Evolutionary conservation across 1,139 yeast genomes (phyloP), one percentile per base, ranked within the genome.

Genomic region (Candida labiduridarum): DNA sequence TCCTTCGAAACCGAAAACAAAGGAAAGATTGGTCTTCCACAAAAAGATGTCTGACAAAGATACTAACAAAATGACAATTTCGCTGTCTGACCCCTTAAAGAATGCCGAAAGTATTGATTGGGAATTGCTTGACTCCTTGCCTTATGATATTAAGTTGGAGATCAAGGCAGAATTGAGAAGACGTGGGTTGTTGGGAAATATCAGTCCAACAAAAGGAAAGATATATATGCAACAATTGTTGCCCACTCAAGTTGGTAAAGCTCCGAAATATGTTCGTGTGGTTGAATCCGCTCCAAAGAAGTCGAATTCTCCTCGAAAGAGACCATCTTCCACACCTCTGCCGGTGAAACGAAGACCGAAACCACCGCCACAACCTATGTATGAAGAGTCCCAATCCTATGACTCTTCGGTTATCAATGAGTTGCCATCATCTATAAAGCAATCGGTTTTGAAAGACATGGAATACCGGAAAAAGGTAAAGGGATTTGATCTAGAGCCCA

Each of bases 91-190:
- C 44, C 36, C 49, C 14, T 46, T 46, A 29, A 40, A 49, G 18
- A 45, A 48, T 39, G 42, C 46, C 7, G 46, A 49, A 27, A 39
- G 70, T 18, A 76, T 84, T 19, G 85, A 84, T 52, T 72, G 82
- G 79, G 80, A 77, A 1, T 82, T 82, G 0, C 81, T 83, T 56
- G 66, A 78, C 10, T 71, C 70, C n/a, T 61, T 84, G 5, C 89
- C 89, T 0, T 49, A 52, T n/a, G 80, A 78, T 6, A 76, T 84
- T 1, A 78, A 77, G 53, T 54, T 63, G 2, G 89, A 84, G 53
- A 57, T 84, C 5, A 69, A 68, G 51, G 59, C 59, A 2, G 87
- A 84, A 53, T 56, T 82, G 38, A 55, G 66, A 3, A 59, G 76
- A 19, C 61, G 79, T 22, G 76, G 76, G n/a, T 52, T 59, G 49